phyloP scores from a whole-genome alignment of 768 basidiomycete species.

The Hydnum rufescens region DNA sequence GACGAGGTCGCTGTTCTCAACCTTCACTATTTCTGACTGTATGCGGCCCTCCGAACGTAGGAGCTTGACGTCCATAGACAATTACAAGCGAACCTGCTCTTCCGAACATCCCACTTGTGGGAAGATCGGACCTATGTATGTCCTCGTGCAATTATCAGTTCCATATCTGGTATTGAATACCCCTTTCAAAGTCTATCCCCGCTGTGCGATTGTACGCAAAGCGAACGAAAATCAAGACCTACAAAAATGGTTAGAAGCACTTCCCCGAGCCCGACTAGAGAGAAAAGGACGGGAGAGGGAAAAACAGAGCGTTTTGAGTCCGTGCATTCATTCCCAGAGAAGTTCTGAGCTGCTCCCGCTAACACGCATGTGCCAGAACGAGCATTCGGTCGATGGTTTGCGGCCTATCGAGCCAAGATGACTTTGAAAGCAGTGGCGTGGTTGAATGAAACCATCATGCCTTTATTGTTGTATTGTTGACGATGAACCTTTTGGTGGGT shows the following conservation, averaged over 20 bases:
- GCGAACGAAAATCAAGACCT: slow-evolving; percentile 41
- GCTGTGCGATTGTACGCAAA: slow-evolving; percentile 58
- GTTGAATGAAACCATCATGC: slow-evolving; percentile 19
- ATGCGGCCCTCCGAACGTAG: too few species aligned
- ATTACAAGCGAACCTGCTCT: slow-evolving; percentile 38
- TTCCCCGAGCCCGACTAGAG: slow-evolving; percentile 48
- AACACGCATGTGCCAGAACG: too few species aligned
- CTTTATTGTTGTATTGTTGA: slow-evolving; percentile 10
- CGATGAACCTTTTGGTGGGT: background rate
- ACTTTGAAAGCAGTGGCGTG: slow-evolving; percentile 70
- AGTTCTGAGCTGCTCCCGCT: slow-evolving; percentile 1
- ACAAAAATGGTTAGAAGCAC: slow-evolving; percentile 42
- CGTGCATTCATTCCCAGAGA: too few species aligned
- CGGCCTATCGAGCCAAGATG: slow-evolving; percentile 44
- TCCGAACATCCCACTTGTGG: slow-evolving; percentile 56
- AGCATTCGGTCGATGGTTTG: slow-evolving; percentile 45
- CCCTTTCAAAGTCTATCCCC: slow-evolving; percentile 38
- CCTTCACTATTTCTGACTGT: too few species aligned
- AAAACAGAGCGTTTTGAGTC: slow-evolving; percentile 35
- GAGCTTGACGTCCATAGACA: slow-evolving; percentile 40
- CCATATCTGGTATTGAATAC: background rate
- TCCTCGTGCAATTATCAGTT: slow-evolving; percentile 5
- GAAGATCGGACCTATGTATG: slow-evolving; percentile 50
- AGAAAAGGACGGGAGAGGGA: slow-evolving; percentile 47
- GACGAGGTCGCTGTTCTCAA: too few species aligned